These are phyloP conservation scores for Friedmanniomyces simplex DNA, from an alignment of 495 filamentous ascomycete genomes.

Conservation along the genomic window DNA sequence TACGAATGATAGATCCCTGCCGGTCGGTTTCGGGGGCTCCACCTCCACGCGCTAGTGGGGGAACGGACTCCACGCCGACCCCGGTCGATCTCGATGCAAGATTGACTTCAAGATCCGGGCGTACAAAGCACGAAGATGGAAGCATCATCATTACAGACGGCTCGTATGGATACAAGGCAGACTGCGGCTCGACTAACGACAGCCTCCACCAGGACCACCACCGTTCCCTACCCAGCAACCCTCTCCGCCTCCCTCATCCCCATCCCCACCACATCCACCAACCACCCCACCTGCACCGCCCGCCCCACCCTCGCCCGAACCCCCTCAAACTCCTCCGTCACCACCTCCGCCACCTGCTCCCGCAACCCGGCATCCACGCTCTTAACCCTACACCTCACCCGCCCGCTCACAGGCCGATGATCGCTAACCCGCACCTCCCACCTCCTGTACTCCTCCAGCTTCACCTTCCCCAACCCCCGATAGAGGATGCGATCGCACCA, in stretches of 20 bases:
- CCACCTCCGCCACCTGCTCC: constrained; percentile 54
- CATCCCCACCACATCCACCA: constrained; percentile 3
- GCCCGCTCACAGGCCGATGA: constrained; percentile 82
- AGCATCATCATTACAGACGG: no score
- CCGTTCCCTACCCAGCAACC: background rate
- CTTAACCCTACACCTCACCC: constrained; percentile 73
- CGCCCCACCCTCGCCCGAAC: constrained; percentile 52
- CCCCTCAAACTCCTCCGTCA: constrained; percentile 59
- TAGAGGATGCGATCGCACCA: constrained; percentile 95
- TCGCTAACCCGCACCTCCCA: constrained; percentile 87
- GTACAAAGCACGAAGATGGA: no score
- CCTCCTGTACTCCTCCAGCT: constrained; percentile 76
- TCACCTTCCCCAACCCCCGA: constrained; percentile 69
- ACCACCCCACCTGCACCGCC: constrained; percentile 48
- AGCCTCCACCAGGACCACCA: no score
- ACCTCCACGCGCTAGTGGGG: no score
- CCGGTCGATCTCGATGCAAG: no score
- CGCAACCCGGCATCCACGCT: constrained; percentile 58
- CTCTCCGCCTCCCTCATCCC: background rate
- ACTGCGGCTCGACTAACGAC: no score
- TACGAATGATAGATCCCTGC: background rate
- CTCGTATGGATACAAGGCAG: no score
- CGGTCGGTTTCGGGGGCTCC: no score
- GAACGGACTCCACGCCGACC: no score
- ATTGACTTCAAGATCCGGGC: no score